These are phyloP conservation scores for Aspergillus transmontanensis DNA, from an alignment of 2,329 filamentous ascomycete species.

Conservation along the genomic window DNA sequence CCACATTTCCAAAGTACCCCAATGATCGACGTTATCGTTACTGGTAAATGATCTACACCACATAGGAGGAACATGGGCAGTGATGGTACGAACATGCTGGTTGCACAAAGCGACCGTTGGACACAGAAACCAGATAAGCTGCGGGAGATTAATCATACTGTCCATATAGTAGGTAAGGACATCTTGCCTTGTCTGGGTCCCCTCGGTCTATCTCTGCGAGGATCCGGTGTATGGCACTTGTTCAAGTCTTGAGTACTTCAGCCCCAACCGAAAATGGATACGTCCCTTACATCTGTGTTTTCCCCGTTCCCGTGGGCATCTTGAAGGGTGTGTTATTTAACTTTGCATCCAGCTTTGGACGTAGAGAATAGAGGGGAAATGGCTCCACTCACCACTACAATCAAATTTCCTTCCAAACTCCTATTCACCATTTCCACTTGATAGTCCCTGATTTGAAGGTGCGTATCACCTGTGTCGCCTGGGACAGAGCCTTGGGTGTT, in stretches of 20 bases:
- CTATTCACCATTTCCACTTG: constrained; percentile 11
- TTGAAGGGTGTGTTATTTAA: no score
- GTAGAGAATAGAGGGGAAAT: no score
- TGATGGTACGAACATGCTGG: constrained; percentile 5
- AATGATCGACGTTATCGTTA: constrained; percentile 8
- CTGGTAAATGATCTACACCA: constrained; percentile 5
- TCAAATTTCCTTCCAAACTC: constrained; percentile 5
- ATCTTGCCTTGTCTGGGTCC: constrained; percentile 1
- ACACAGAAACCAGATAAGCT: constrained; percentile 11
- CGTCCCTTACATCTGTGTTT: constrained; percentile 8
- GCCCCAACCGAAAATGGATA: neutral
- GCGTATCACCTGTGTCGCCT: neutral
- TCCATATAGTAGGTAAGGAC: neutral
- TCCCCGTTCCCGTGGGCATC: constrained; percentile 7
- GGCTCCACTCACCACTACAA: constrained; percentile 7
- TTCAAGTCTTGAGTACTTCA: no score
- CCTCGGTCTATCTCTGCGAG: neutral
- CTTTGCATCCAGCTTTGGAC: no score
- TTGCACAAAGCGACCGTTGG: constrained; percentile 10
- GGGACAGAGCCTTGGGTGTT: neutral
- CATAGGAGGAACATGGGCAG: neutral
- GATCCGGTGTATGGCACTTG: neutral
- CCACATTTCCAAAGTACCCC: constrained; percentile 4
- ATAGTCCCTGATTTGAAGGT: neutral
- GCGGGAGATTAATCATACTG: neutral